Base-by-base conservation (phyloP, 1,284 basidiomycete species). In the Phaffia rhodozyma region DNA sequence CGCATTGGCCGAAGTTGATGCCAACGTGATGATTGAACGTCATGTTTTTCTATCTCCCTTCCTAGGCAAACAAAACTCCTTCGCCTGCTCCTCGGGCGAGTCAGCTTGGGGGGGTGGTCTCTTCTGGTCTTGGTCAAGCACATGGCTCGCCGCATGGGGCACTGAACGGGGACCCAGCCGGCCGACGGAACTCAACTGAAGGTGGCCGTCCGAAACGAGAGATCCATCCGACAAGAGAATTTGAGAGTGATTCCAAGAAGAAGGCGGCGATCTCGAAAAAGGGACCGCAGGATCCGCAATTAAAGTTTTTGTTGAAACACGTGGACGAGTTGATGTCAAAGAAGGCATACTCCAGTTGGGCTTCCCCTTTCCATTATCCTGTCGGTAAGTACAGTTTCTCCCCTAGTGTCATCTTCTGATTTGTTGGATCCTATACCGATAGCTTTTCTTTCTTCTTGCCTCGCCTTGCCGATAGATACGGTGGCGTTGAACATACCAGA, bases 171-270 rank as follows among this genome's bases (percentile, higher is more conserved):
- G 51, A 52, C 9, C 75, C 75, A 6, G 69, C 69, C 32, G 72
- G 74, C 47, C 73, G 75, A 29, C 73, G 75, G 7, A 75, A 75
- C 16, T 76, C 77, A n/a, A 75, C 75, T 66, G 77, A 76, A 32
- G 76, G 79, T 49, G 81, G 83, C n/a, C 84, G 94, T 25, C 94
- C 94, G 0, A 97, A 97, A 78, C 88, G 94, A 61, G 94, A 97
- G 75, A 93, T 97, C 50, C 92, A 97, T 71, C 91, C 93, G 32
- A 56, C 16, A 65, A 58, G 63, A 61, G 38, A 5, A 38, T 29
- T 29, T 29, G 54, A 2, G 59, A 55, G 20, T 58, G 58, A 71
- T 72, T 79, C 78, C 63, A 80, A 79, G 67, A 85, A 83, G 73
- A 72, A 74, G 62, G 82, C 13, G 84, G 83, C n/a, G 81, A 34